A percentile compares a stretch with the other conserved stretches of the same genome.
Evolutionary conservation across 305 asterid genomes (phyloP).

Genomic region (Solanum hybrid): DNA sequence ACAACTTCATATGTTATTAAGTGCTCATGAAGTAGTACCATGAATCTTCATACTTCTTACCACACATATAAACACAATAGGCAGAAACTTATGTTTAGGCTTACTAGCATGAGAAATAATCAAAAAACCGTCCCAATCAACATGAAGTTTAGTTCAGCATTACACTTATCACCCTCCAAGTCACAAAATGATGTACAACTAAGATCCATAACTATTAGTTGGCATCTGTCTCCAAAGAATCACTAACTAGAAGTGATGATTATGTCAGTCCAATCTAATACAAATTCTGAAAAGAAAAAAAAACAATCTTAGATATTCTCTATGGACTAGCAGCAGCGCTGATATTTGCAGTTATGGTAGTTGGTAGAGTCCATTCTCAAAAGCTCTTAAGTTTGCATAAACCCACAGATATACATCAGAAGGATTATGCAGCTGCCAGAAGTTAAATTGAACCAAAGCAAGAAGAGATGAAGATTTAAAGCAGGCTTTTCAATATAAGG

Average conservation of each 20-base stretch:
- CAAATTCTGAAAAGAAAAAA: not conserved
- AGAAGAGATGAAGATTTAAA: not conserved
- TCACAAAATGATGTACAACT: not conserved
- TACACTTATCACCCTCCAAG: not conserved
- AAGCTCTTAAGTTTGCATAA: not conserved
- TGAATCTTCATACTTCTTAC: not conserved
- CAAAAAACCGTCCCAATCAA: not conserved
- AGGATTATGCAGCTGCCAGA: not conserved
- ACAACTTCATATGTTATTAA: not conserved
- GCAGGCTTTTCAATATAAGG: not conserved
- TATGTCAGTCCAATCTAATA: not conserved
- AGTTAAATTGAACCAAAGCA: not conserved
- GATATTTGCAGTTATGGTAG: not conserved
- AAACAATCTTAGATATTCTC: not conserved
- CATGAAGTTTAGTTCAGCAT: not conserved
- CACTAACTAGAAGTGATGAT: not conserved
- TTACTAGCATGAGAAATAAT: not conserved
- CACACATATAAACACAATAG: not conserved
- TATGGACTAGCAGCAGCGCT: not conserved
- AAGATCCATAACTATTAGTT: not conserved
- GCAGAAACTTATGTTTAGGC: not conserved
- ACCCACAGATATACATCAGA: not conserved
- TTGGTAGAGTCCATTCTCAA: not conserved
- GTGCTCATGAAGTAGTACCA: not conserved
- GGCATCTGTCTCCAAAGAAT: not conserved